These are phyloP conservation scores for Rhododendron molle DNA, from an alignment of 148 eudicot genomes.

Conservation along the genomic window DNA sequence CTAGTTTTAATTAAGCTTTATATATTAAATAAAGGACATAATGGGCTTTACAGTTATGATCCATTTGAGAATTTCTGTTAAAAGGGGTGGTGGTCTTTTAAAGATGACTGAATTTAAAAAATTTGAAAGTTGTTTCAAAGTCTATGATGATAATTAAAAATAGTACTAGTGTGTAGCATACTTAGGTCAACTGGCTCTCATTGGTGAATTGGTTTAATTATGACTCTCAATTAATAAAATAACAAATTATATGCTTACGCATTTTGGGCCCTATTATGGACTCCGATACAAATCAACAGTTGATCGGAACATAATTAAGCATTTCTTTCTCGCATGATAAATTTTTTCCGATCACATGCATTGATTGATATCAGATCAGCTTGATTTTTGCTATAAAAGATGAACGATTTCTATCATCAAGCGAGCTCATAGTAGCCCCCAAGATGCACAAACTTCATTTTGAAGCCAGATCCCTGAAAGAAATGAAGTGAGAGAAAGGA, in stretches of 20 bases:
- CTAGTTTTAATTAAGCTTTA: not conserved
- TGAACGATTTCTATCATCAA: not conserved
- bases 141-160: too few species aligned
- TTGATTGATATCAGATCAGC: not conserved
- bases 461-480: not conserved
- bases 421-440: not conserved
- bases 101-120: not conserved
- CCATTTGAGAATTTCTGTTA: not conserved
- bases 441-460: not conserved
- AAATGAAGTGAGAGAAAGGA: not conserved
- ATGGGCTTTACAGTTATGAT: not conserved
- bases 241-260: too few species aligned
- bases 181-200: not conserved
- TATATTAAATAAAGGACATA: not conserved
- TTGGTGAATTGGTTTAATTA: not conserved
- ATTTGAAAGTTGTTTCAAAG: not conserved
- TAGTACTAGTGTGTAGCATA: not conserved
- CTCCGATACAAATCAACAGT: not conserved
- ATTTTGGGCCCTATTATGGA: too few species aligned
- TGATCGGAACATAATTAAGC: not conserved
- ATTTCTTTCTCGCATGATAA: too few species aligned
- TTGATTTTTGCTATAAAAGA: not conserved
- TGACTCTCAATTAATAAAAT: not conserved
- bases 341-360: not conserved
- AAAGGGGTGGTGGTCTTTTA: not conserved